These are phyloP conservation scores for Ganoderma boninense DNA, from an alignment of 1,284 basidiomycete species.

Conservation along the genomic window DNA sequence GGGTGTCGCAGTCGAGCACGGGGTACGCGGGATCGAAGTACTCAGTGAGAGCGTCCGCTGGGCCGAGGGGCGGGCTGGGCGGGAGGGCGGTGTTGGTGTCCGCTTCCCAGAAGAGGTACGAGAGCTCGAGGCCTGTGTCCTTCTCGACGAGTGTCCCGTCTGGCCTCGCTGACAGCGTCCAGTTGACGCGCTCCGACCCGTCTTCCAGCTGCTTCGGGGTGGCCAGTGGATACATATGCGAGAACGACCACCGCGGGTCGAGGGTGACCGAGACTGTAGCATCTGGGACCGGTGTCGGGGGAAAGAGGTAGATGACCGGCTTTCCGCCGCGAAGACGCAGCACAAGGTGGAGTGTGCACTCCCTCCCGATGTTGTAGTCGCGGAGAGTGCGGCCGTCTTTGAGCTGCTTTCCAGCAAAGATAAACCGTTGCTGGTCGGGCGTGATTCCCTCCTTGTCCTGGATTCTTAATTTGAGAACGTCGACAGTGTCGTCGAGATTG, in stretches of 20 bases:
- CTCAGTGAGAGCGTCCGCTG: constrained; percentile 1
- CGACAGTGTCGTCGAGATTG: not conserved
- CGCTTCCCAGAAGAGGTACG: constrained; percentile 45
- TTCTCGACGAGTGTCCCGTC: constrained; percentile 11
- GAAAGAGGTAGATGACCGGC: constrained; percentile 20
- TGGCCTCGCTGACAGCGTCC: constrained; percentile 16
- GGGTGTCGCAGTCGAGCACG: not conserved
- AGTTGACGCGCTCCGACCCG: constrained; percentile 29
- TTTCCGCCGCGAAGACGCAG: not conserved
- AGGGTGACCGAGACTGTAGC: constrained; percentile 9
- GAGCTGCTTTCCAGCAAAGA: not conserved
- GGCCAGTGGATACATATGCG: constrained; percentile 11
- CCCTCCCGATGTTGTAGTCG: not conserved
- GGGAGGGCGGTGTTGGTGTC: not conserved
- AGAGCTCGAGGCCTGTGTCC: not conserved
- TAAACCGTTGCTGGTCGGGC: not conserved
- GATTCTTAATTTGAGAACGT: not conserved
- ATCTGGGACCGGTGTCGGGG: not conserved
- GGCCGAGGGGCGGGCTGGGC: constrained; percentile 1
- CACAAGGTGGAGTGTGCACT: not conserved
- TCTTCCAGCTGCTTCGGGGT: not conserved
- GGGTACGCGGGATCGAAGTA: constrained; percentile 16
- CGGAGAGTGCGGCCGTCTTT: not conserved
- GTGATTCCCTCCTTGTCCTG: not conserved
- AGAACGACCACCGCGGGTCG: constrained; percentile 17